Percentiles rank a stretch among this genome's conserved stretches.
Conservation (phyloP, 768 basidiomycete genomes). For the Collybia nuda region DNA sequence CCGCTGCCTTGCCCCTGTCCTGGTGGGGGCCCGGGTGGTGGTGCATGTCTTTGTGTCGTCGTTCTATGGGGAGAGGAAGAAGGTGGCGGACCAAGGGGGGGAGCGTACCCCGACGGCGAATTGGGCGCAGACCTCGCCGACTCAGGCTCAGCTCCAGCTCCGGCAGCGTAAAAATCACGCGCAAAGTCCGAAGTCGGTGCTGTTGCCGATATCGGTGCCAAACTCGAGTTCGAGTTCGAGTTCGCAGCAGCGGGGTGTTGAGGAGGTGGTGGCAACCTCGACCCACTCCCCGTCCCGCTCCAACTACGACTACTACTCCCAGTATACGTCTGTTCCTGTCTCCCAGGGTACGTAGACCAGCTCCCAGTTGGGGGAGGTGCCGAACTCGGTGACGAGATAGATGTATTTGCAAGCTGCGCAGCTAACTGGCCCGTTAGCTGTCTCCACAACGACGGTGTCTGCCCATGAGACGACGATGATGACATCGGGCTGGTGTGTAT, state of each 20-base stretch:
- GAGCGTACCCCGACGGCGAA: conserved; percentile 10
- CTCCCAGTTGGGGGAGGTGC: neutral
- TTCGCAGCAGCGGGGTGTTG: conserved; percentile 18
- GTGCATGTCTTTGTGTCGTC: too few species aligned
- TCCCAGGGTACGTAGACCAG: too few species aligned
- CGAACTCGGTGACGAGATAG: neutral
- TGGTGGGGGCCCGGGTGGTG: neutral
- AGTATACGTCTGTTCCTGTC: too few species aligned
- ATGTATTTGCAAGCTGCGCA: neutral
- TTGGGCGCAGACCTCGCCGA: conserved; percentile 7
- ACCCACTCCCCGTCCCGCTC: too few species aligned
- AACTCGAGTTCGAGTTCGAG: neutral
- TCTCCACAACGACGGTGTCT: neutral
- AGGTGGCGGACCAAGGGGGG: conserved; percentile 27
- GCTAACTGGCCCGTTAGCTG: neutral
- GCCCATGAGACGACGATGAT: too few species aligned
- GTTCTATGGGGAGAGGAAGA: conserved; percentile 4
- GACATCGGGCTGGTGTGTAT: too few species aligned
- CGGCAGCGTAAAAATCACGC: conserved; percentile 61
- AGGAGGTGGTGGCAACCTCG: conserved; percentile 14
- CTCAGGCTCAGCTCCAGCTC: conserved; percentile 21
- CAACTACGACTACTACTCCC: too few species aligned
- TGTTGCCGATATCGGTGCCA: too few species aligned
- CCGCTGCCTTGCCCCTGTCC: conserved; percentile 41
- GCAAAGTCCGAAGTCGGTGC: conserved; percentile 48